phyloP scores from a whole-genome alignment of 2,329 filamentous ascomycete genomes.

The Nannizziopsis barbatae region DNA sequence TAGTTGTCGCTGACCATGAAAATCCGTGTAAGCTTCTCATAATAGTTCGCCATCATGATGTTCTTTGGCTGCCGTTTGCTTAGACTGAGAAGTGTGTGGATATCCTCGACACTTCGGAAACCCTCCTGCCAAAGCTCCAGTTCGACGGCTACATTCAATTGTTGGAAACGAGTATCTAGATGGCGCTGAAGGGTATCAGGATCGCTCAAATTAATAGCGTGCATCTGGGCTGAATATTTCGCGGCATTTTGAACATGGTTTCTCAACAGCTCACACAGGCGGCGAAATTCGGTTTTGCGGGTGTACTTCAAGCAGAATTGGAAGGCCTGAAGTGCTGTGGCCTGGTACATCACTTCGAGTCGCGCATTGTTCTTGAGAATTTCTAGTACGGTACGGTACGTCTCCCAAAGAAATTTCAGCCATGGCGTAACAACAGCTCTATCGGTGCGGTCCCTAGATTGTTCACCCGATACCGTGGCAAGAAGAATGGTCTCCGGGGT shows the following conservation, averaged over 20 bases:
- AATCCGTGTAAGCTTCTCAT: conserved; percentile 96
- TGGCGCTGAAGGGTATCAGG: conserved; percentile 95
- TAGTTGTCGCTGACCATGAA: conserved; percentile 99
- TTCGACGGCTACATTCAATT: conserved; percentile 95
- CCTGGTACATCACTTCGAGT: conserved; percentile 95
- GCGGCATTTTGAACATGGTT: conserved; percentile 98
- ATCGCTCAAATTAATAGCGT: conserved; percentile 97
- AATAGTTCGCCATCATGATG: conserved; percentile 99
- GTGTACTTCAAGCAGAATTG: conserved; percentile 98
- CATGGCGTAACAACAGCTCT: conserved; percentile 96
- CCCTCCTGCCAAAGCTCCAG: conserved; percentile 98
- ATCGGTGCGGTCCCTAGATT: conserved; percentile 93
- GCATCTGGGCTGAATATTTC: conserved; percentile 98
- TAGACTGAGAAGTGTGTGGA: conserved; percentile 89
- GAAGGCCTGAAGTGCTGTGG: conserved; percentile 94
- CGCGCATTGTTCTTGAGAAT: conserved; percentile 98
- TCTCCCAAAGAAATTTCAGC: conserved; percentile 99
- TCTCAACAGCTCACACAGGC: conserved; percentile 91
- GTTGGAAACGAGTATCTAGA: conserved; percentile 94
- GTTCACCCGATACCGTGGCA: conserved; percentile 94
- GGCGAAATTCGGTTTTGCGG: conserved; percentile 97
- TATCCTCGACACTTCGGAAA: conserved; percentile 97
- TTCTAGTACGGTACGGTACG: conserved; percentile 93
- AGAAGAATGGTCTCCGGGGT: conserved; percentile 97
- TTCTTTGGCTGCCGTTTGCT: conserved; percentile 98